phyloP scores from a whole-genome alignment of 2,329 filamentous ascomycete genomes.

The Ophiostoma fasciatum region DNA sequence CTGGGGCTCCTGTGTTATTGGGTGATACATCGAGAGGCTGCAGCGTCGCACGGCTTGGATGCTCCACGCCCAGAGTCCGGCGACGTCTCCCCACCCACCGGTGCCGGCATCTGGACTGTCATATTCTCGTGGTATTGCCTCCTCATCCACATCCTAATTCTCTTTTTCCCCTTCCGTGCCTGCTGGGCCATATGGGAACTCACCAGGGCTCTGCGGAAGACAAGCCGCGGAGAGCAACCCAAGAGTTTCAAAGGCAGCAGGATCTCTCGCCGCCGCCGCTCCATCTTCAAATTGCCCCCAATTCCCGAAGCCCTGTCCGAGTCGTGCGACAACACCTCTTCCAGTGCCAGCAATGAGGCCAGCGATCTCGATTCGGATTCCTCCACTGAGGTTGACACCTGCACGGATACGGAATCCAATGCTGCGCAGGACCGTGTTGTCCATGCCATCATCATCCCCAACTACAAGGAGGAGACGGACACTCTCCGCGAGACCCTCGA shows the following conservation, averaged over 20 bases:
- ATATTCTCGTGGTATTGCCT: slow-evolving; percentile 51
- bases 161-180: slow-evolving; percentile 46
- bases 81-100: slow-evolving; percentile 22
- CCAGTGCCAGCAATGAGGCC: slow-evolving; percentile 34
- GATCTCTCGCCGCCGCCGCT: slow-evolving; percentile 31
- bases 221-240: slow-evolving; percentile 26
- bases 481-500: slow-evolving; percentile 53
- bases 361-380: slow-evolving; percentile 34
- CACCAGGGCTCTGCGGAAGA: slow-evolving; percentile 33
- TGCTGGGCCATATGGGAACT: slow-evolving; percentile 47
- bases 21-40: slow-evolving; percentile 37
- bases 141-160: slow-evolving; percentile 48
- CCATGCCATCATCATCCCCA: slow-evolving; percentile 56
- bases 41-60: slow-evolving; percentile 27
- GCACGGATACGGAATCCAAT: too few species aligned
- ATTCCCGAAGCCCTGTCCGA: slow-evolving; percentile 40
- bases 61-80: slow-evolving; percentile 26
- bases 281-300: slow-evolving; percentile 38
- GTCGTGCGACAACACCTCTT: slow-evolving; percentile 30
- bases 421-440: slow-evolving; percentile 32
- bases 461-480: slow-evolving; percentile 60
- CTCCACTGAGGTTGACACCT: slow-evolving; percentile 28
- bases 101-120: slow-evolving; percentile 34
- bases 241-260: slow-evolving; percentile 33
- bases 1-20: slow-evolving; percentile 36